phyloP scores from a whole-genome alignment of 148 eudicot species.

The Fagopyrum homotropicum region DNA sequence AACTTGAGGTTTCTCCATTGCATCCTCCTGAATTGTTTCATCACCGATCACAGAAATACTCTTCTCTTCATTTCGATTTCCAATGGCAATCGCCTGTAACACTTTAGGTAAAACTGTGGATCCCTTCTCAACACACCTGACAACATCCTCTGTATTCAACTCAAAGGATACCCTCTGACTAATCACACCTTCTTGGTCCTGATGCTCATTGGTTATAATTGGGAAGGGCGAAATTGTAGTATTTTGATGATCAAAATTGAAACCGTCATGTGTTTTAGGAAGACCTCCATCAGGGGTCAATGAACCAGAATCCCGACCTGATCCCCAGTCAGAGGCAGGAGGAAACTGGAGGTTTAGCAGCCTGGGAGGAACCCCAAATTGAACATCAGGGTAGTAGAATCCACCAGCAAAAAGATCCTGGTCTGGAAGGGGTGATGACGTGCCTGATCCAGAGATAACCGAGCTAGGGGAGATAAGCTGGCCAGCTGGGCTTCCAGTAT shows the following conservation, averaged over 20 bases:
- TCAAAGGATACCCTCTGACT: constrained; percentile 83
- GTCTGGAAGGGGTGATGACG: constrained; percentile 83
- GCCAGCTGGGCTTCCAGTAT: constrained; percentile 82
- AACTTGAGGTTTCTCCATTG: constrained; percentile 21
- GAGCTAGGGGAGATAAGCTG: constrained; percentile 89
- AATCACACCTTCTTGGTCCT: constrained; percentile 27
- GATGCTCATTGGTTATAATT: constrained; percentile 25
- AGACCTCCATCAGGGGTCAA: constrained; percentile 23
- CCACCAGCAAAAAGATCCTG: constrained; percentile 34
- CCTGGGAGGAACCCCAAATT: constrained; percentile 48
- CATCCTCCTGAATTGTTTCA: constrained; percentile 19
- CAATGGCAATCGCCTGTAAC: constrained; percentile 21
- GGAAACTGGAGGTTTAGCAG: constrained; percentile 45
- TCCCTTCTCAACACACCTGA: constrained; percentile 75
- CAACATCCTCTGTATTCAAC: constrained; percentile 67
- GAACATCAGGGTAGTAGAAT: constrained; percentile 43
- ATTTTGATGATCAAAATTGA: constrained; percentile 36
- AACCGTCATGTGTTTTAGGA: constrained; percentile 34
- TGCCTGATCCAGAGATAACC: constrained; percentile 81
- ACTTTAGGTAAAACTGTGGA: constrained; percentile 39
- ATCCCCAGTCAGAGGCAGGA: constrained; percentile 47
- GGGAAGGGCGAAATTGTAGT: constrained; percentile 41
- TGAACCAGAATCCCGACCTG: constrained; percentile 59
- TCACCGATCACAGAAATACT: constrained; percentile 10
- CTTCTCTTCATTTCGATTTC: constrained; percentile 17